Conservation (phyloP, 75 land plant species). For the Pinus taeda region DNA sequence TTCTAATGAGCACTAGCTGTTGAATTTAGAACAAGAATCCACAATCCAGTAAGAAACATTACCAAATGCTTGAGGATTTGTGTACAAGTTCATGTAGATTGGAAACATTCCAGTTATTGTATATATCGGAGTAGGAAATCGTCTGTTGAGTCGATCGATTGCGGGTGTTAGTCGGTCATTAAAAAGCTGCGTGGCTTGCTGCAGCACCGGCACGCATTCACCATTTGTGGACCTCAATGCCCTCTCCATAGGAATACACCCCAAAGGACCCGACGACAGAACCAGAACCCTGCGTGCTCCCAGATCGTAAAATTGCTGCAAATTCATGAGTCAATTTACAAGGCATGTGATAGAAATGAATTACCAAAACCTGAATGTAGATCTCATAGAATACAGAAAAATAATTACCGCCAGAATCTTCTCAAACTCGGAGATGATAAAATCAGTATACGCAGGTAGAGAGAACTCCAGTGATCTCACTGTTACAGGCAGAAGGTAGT, state of each 20-base stretch:
- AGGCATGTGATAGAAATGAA: too few relatives aligned
- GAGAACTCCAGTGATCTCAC: conserved; percentile 43
- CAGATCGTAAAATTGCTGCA: conserved; percentile 47
- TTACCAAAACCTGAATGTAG: too few relatives aligned
- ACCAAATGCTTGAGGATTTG: neutral
- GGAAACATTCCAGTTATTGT: conserved; percentile 18
- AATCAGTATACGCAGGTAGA: conserved; percentile 38
- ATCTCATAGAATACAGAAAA: neutral
- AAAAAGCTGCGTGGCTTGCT: conserved; percentile 14
- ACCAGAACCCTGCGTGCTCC: conserved; percentile 66
- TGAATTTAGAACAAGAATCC: neutral
- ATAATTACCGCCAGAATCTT: conserved; percentile 48
- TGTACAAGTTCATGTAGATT: neutral
- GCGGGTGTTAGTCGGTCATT: conserved; percentile 11
- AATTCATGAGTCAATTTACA: neutral
- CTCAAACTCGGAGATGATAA: conserved; percentile 26
- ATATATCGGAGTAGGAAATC: conserved; percentile 11
- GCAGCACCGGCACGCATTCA: conserved; percentile 18
- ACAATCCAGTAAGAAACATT: neutral
- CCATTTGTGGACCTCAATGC: conserved; percentile 27
- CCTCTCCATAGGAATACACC: conserved; percentile 71
- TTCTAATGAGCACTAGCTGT: neutral
- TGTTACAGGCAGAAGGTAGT: conserved; percentile 53
- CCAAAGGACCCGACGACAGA: conserved; percentile 62
- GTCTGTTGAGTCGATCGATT: conserved; percentile 13